These are phyloP conservation scores for Kuraishia molischiana DNA, from an alignment of 805 yeast genomes.

Conservation along the genomic window DNA sequence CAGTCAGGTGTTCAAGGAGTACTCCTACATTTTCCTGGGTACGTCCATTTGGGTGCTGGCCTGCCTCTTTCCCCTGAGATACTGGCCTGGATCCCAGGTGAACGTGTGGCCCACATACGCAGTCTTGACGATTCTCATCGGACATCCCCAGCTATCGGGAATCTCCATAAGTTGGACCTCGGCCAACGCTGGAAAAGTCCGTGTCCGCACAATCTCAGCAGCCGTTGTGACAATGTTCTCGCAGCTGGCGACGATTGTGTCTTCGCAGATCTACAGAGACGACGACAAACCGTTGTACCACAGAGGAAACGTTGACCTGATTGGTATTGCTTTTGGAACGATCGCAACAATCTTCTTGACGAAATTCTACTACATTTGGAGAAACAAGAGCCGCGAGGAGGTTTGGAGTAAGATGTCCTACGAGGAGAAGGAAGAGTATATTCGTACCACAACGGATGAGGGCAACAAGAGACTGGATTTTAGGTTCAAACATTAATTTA, in stretches of 20 bases:
- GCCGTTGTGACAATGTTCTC: constrained; percentile 47
- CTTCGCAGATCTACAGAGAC: constrained; percentile 40
- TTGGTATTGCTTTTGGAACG: constrained; percentile 21
- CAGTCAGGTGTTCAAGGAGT: constrained; percentile 23
- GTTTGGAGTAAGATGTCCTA: constrained; percentile 42
- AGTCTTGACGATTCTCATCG: constrained; percentile 12
- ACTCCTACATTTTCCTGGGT: constrained; percentile 2
- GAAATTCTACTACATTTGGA: constrained; percentile 26
- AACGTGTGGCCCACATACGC: constrained; percentile 7
- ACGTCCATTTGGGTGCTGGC: not conserved
- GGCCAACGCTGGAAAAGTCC: constrained; percentile 44
- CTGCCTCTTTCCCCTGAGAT: constrained; percentile 3
- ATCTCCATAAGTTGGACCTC: constrained; percentile 46
- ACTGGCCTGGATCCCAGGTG: constrained; percentile 6
- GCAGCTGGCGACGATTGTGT: constrained; percentile 38
- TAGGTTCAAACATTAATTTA: constrained; percentile 15
- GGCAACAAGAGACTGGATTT: constrained; percentile 53
- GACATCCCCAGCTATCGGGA: constrained; percentile 32
- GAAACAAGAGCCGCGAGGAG: constrained; percentile 32
- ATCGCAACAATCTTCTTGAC: constrained; percentile 16
- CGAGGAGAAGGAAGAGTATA: constrained; percentile 42
- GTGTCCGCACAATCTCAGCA: constrained; percentile 46
- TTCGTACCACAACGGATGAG: constrained; percentile 31
- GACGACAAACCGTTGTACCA: constrained; percentile 46
- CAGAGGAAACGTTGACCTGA: constrained; percentile 35